Evolutionary conservation across 2,329 filamentous ascomycete genomes (phyloP), one percentile per base, ranked within the genome.

Genomic region (Colletotrichum chlorophyti): DNA sequence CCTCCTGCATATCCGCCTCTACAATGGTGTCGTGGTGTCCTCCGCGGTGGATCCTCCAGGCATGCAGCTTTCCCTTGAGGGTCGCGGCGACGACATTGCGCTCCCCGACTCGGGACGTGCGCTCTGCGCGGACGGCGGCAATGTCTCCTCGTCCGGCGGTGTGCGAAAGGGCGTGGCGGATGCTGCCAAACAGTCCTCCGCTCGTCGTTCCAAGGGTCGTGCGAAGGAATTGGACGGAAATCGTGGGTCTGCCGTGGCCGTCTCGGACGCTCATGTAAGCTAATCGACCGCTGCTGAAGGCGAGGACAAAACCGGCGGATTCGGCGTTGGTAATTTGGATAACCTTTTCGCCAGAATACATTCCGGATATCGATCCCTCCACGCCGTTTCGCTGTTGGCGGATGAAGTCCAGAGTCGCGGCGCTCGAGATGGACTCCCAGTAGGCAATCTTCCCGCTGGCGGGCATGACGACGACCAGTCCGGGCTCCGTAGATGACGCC

Each of bases 391-490:
- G 87, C 68, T 91, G 90, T 70, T 96, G 90, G 64, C 90, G 89
- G 68, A 94, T 91, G 35, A 96, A 85, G 62, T 91, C 91, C 53
- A 96, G 82, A 1, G 91, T 92, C 34, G 93, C 91, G 9, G 92
- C 93, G 72, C 88, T 93, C 53, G 94, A 93, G 63, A 98, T 91
- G 34, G 92, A 96, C 71, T 98, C 95, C 93, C 95, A 98, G 73
- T 95, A 98, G 40, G 91, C 88, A 49, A 98, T 86, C 72, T 89
- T 93, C 49, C 95, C 95, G 45, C 83, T 93, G 15, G 85, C 85
- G 11, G 94, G 91, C 77, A 94, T 91, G 32, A 98, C 83, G 32
- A 97, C 84, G 24, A 99, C 86, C 32, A 99, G 82, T 3, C 95
- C 95, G 29, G 93, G 90, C 65, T 96, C 91, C 45, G 86, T 85